phyloP scores from a whole-genome alignment of 805 yeast species.

The Starmera quercuum region DNA sequence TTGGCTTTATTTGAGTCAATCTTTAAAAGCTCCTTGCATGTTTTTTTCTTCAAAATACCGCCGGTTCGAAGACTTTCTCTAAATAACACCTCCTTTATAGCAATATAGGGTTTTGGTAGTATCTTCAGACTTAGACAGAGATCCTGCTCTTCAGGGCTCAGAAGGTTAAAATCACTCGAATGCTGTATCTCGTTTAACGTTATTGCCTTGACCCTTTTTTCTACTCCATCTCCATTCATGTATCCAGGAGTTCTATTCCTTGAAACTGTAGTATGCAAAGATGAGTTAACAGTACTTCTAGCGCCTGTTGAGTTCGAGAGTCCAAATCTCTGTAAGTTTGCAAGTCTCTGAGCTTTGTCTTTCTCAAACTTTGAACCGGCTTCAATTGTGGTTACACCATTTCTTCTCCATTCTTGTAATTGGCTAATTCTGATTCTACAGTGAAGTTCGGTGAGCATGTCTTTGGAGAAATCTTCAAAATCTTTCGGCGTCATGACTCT shows the following conservation, averaged over 20 bases:
- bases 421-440: conserved; percentile 79
- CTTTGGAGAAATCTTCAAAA: conserved; percentile 66
- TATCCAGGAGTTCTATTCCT: conserved; percentile 12
- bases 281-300: conserved; percentile 25
- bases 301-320: conserved; percentile 19
- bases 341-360: conserved; percentile 66
- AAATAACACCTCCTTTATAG: conserved; percentile 83
- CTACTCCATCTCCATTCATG: conserved; percentile 6
- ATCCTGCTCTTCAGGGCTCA: conserved; percentile 83
- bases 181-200: conserved; percentile 63
- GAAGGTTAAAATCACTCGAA: conserved; percentile 73
- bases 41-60: conserved; percentile 74
- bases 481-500: conserved; percentile 76
- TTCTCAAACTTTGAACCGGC: conserved; percentile 82
- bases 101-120: conserved; percentile 88
- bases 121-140: conserved; percentile 79
- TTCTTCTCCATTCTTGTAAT: conserved; percentile 86
- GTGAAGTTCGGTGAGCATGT: conserved; percentile 68
- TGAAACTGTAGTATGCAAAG: conserved; percentile 16
- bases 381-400: conserved; percentile 81
- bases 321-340: conserved; percentile 50
- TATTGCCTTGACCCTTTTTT: conserved; percentile 30
- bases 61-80: conserved; percentile 82
- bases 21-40: conserved; percentile 76
- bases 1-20: conserved; percentile 84